Evolutionary conservation across 345 rosid species (phyloP).

Genomic region (Rhodomyrtus tomentosa): DNA sequence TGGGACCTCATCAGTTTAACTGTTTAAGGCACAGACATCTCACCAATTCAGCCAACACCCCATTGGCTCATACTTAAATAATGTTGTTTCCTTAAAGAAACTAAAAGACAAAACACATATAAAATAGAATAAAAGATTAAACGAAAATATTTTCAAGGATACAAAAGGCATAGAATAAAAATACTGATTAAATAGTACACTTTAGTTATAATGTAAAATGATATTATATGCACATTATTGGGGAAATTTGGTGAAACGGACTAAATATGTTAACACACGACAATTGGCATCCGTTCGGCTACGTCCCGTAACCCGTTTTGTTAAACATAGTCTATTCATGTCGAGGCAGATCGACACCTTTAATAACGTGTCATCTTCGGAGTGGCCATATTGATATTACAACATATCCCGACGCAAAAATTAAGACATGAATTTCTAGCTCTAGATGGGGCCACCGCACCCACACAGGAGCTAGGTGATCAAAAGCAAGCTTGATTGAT

Average conservation of each 20-base stretch:
- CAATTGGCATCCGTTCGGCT: not conserved
- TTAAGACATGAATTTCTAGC: not conserved
- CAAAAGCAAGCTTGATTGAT: too few species aligned
- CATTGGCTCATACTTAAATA: too few species aligned
- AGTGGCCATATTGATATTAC: not conserved
- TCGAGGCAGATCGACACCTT: not conserved
- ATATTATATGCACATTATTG: not conserved
- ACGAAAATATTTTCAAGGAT: not conserved
- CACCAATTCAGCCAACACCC: too few species aligned
- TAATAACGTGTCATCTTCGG: not conserved
- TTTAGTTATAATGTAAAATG: not conserved
- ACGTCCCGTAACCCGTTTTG: rapidly evolving
- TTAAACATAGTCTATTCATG: not conserved
- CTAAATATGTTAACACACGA: not conserved
- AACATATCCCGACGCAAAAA: not conserved
- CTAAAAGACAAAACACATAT: not conserved
- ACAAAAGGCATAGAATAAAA: not conserved
- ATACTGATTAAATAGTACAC: not conserved
- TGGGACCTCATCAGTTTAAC: too few species aligned
- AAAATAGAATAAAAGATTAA: not conserved
- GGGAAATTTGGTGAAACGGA: not conserved
- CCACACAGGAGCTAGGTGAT: not conserved
- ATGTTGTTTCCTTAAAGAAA: too few species aligned
- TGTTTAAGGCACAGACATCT: too few species aligned
- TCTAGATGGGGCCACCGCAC: not conserved